Evolutionary conservation across 805 yeast genomes (phyloP).

Genomic region (Lipomyces yamadae): DNA sequence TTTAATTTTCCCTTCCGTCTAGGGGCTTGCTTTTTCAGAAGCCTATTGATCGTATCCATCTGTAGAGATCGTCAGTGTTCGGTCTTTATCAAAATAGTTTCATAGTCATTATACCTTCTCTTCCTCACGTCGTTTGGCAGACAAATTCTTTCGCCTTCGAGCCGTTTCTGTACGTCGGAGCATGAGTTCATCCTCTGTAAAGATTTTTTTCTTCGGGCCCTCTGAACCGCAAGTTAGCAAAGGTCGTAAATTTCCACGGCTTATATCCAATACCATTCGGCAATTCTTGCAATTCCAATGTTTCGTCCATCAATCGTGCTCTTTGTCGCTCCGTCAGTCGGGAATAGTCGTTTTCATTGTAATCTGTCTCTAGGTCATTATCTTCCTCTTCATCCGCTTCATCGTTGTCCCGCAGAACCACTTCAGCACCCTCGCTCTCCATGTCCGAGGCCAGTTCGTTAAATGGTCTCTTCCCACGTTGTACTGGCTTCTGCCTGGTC

Average conservation of each 20-base stretch:
- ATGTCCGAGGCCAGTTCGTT: background rate
- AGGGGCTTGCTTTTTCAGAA: conserved; percentile 81
- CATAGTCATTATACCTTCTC: conserved; percentile 57
- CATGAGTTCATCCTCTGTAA: conserved; percentile 84
- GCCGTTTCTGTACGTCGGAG: conserved; percentile 85
- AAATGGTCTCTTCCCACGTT: background rate
- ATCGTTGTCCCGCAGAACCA: conserved; percentile 14
- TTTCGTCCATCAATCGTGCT: conserved; percentile 41
- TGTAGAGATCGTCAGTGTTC: background rate
- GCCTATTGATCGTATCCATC: conserved; percentile 84
- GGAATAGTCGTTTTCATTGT: conserved; percentile 32
- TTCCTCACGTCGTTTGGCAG: conserved; percentile 81
- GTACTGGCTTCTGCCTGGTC: background rate
- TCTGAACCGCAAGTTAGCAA: conserved; percentile 40
- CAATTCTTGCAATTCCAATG: conserved; percentile 38
- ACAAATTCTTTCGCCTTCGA: conserved; percentile 81
- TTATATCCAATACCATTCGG: conserved; percentile 21
- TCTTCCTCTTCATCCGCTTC: conserved; percentile 40
- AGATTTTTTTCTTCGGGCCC: conserved; percentile 54
- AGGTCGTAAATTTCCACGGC: conserved; percentile 39
- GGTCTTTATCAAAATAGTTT: background rate
- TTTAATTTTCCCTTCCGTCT: conserved; percentile 35
- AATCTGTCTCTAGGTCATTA: conserved; percentile 34
- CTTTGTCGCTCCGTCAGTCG: conserved; percentile 52
- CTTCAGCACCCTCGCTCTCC: conserved; percentile 13